These are phyloP conservation scores for Naganishia sp. DNA, from an alignment of 1,284 basidiomycete species.

Conservation along the genomic window DNA sequence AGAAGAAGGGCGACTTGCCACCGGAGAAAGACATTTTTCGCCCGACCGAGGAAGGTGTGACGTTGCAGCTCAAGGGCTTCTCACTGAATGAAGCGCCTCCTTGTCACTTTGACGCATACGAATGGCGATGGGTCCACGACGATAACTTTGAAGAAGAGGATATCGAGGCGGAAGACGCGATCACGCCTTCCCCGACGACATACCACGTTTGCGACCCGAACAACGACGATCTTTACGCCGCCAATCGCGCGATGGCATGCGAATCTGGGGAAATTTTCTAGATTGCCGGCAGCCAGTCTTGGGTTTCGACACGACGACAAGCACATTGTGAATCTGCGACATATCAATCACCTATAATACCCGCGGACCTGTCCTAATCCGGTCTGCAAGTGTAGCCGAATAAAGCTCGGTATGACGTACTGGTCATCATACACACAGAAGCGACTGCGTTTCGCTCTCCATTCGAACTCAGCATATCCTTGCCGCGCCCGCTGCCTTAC, in stretches of 20 bases:
- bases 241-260: not conserved
- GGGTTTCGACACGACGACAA: not conserved
- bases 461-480: no score
- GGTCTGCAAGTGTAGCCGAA: no score
- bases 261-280: slow-evolving; percentile 9
- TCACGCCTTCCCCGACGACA: slow-evolving; percentile 9
- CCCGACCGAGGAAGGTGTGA: not conserved
- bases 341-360: not conserved
- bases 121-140: not conserved
- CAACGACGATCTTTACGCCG: not conserved
- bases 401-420: no score
- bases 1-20: not conserved
- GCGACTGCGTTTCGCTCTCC: no score
- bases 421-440: no score
- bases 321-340: not conserved
- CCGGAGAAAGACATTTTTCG: not conserved
- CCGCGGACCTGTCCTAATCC: not conserved
- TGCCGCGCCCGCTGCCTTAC: no score
- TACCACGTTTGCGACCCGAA: slow-evolving; percentile 1
- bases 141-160: not conserved
- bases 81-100: not conserved
- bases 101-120: not conserved
- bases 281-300: not conserved
- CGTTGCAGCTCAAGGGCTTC: not conserved
- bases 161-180: not conserved